A percentile compares a stretch with the other conserved stretches of the same genome.
These are phyloP conservation scores for Nasturtium officinale DNA, from an alignment of 345 rosid genomes.

Conservation along the genomic window DNA sequence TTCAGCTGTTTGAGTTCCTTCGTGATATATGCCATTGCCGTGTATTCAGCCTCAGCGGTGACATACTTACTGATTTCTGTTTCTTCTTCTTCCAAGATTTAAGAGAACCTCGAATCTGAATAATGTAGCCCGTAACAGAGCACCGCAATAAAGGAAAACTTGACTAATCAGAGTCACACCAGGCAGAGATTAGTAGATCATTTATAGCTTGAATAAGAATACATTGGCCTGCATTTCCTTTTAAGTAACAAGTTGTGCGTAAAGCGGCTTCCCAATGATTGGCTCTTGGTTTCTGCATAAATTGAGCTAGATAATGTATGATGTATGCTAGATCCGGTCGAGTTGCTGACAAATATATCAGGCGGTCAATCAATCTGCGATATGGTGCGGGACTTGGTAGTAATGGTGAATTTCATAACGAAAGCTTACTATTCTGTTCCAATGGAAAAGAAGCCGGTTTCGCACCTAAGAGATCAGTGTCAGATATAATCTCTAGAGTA, in stretches of 20 bases:
- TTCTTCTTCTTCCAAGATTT: not conserved
- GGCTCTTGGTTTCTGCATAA: not conserved
- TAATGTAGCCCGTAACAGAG: not conserved
- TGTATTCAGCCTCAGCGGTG: not conserved
- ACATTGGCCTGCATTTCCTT: not conserved
- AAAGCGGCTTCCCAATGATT: not conserved
- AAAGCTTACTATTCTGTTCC: not conserved
- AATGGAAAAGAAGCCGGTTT: not conserved
- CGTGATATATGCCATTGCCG: not conserved
- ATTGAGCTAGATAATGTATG: not conserved
- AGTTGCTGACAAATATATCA: not conserved
- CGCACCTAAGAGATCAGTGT: rapidly evolving
- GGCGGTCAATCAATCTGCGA: not conserved
- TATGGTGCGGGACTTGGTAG: not conserved
- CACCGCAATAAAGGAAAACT: rapidly evolving
- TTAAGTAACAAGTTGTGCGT: not conserved
- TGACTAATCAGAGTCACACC: not conserved
- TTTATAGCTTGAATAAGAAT: not conserved
- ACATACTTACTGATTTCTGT: not conserved
- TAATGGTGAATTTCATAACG: not conserved
- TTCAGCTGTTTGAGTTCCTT: not conserved
- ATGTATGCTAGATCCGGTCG: not conserved
- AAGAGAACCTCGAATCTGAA: not conserved
- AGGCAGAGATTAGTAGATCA: not conserved
- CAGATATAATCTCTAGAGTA: not conserved